Conservation (phyloP, 2,329 filamentous ascomycete genomes). For the Penicillium sp. region DNA sequence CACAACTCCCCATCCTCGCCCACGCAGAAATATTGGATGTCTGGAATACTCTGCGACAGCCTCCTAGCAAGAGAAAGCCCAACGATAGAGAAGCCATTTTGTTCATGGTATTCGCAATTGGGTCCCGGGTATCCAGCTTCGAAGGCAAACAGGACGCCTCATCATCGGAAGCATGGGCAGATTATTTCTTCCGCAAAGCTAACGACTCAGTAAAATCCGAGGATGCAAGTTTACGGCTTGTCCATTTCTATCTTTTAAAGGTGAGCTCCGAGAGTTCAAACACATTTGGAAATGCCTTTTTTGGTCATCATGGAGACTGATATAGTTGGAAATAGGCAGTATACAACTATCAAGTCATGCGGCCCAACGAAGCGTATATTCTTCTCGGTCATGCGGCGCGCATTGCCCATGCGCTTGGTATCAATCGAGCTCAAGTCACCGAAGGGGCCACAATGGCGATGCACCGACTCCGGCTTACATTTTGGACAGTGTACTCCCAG, state of each 20-base stretch:
- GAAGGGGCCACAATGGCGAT: slow-evolving; percentile 5
- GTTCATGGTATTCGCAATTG: neutral
- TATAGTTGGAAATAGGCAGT: slow-evolving; percentile 6
- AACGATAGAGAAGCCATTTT: neutral
- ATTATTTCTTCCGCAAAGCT: neutral
- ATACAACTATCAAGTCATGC: slow-evolving; percentile 18
- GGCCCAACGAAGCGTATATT: slow-evolving; percentile 19
- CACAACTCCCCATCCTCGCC: neutral
- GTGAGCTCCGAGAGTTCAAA: neutral
- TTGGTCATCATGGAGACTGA: neutral
- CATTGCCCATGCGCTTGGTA: slow-evolving; percentile 12
- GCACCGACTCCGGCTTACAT: neutral
- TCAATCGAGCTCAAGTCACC: slow-evolving; percentile 17
- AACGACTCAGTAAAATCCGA: neutral
- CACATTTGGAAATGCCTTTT: too few relatives aligned
- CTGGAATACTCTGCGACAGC: neutral
- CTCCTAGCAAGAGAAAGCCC: neutral
- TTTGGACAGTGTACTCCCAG: neutral
- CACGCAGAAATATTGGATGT: neutral
- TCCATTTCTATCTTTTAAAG: neutral
- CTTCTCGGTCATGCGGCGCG: slow-evolving; percentile 16
- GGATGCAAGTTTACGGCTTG: neutral
- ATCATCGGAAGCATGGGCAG: neutral
- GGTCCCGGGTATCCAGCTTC: neutral
- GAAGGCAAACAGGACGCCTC: neutral